These are phyloP conservation scores for Pichia heedii DNA, from an alignment of 805 yeast species.

Conservation along the genomic window DNA sequence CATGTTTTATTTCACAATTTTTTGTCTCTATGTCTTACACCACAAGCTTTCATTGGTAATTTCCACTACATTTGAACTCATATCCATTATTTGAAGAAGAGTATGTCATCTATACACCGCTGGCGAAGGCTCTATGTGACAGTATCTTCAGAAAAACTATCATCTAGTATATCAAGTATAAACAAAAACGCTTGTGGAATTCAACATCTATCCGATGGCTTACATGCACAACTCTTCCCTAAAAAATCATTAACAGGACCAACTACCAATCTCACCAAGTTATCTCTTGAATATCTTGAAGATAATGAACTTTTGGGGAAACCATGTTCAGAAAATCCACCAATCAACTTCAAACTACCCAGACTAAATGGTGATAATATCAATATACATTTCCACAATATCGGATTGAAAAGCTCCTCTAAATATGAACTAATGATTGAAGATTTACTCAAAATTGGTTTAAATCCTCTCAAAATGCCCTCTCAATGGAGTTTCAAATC, in stretches of 20 bases:
- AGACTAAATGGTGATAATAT: constrained; percentile 58
- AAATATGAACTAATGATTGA: constrained; percentile 51
- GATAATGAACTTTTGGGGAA: constrained; percentile 68
- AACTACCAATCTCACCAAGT: constrained; percentile 46
- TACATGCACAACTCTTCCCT: constrained; percentile 49
- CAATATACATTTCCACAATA: constrained; percentile 75
- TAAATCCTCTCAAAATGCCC: constrained; percentile 33
- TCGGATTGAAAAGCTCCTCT: constrained; percentile 51
- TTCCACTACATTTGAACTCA: too few species aligned
- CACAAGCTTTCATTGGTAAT: too few species aligned
- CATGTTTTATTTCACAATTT: too few species aligned
- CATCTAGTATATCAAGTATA: neutral
- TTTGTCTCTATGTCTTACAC: too few species aligned
- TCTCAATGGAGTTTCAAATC: constrained; percentile 44
- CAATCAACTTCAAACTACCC: constrained; percentile 59
- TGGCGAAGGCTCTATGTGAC: neutral
- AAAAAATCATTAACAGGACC: constrained; percentile 20
- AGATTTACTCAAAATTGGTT: constrained; percentile 31
- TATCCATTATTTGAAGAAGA: too few species aligned
- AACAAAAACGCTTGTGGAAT: constrained; percentile 26
- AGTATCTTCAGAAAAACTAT: neutral
- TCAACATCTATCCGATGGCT: constrained; percentile 57
- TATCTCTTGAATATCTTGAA: constrained; percentile 35
- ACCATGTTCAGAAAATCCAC: constrained; percentile 50
- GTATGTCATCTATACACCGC: neutral